Conservation (phyloP, 2,329 filamentous ascomycete genomes). For the Scleromitrula shiraiana region DNA sequence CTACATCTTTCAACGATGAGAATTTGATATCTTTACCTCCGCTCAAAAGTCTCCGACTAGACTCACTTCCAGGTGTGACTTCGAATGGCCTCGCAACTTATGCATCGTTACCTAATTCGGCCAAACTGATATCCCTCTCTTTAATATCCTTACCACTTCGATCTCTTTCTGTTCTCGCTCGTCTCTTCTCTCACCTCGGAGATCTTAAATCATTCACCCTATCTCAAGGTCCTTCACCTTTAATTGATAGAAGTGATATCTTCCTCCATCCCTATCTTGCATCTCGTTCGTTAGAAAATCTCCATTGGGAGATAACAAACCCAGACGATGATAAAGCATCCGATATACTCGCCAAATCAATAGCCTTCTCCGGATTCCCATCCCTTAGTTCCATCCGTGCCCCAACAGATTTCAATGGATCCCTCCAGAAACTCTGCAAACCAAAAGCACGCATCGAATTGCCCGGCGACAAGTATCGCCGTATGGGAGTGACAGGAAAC, state of each 20-base stretch:
- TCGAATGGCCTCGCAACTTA: conserved; percentile 49
- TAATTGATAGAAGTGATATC: conserved; percentile 48
- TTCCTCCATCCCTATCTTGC: conserved; percentile 59
- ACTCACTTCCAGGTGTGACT: conserved; percentile 48
- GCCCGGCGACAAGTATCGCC: conserved; percentile 22
- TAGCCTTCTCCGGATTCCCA: conserved; percentile 55
- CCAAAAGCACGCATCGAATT: conserved; percentile 24
- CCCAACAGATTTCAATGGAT: conserved; percentile 61
- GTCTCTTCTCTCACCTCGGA: conserved; percentile 48
- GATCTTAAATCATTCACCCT: conserved; percentile 43
- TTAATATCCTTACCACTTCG: conserved; percentile 49
- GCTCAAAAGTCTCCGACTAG: conserved; percentile 47
- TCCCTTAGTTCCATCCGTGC: conserved; percentile 49
- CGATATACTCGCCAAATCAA: conserved; percentile 54
- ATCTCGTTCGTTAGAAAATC: conserved; percentile 41
- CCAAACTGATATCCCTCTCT: conserved; percentile 41
- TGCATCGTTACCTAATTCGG: conserved; percentile 41
- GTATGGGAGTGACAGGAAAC: conserved; percentile 15
- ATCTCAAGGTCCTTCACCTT: conserved; percentile 46
- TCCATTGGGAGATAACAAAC: conserved; percentile 55
- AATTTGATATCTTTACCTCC: conserved; percentile 47
- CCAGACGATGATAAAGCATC: conserved; percentile 42
- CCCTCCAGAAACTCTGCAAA: conserved; percentile 61
- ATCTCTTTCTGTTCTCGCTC: conserved; percentile 47
- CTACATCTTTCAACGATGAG: conserved; percentile 48